Evolutionary conservation across 768 basidiomycete genomes (phyloP).

Genomic region (Boletales sp.): DNA sequence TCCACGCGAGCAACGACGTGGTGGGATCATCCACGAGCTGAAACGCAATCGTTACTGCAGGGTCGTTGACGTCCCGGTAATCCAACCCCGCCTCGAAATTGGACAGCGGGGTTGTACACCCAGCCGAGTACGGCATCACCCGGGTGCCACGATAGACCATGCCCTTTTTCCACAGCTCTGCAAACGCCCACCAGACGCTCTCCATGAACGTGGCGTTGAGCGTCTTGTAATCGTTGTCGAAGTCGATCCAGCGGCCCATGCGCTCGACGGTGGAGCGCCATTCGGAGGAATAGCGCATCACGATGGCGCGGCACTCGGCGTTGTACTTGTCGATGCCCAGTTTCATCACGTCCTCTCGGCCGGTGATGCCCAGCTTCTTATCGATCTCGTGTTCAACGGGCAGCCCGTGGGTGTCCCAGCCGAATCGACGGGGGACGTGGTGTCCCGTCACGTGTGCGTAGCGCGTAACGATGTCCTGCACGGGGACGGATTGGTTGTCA

Average conservation of each 20-base stretch:
- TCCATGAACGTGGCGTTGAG: constrained; percentile 94
- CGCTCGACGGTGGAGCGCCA: constrained; percentile 95
- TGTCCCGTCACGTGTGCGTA: constrained; percentile 92
- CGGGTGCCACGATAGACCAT: constrained; percentile 90
- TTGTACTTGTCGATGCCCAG: constrained; percentile 99
- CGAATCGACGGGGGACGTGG: constrained; percentile 91
- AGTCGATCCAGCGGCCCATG: constrained; percentile 99
- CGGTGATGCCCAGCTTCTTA: constrained; percentile 89
- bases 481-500: neutral
- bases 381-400: constrained; percentile 99
- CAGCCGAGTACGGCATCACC: constrained; percentile 99
- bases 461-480: constrained; percentile 93
- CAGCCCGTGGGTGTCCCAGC: constrained; percentile 98
- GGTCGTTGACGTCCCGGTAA: constrained; percentile 92
- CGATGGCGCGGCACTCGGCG: constrained; percentile 91
- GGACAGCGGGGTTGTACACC: constrained; percentile 91
- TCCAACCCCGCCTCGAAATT: constrained; percentile 96
- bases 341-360: constrained; percentile 87
- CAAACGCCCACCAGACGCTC: constrained; percentile 98
- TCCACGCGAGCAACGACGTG: constrained; percentile 94
- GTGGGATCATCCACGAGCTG: constrained; percentile 89
- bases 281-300: constrained; percentile 94
- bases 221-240: constrained; percentile 99
- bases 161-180: constrained; percentile 86
- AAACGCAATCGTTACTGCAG: constrained; percentile 92